Evolutionary conservation across 306 rosid species (phyloP), one percentile per base, ranked within the genome.

Genomic region (Medicago arabica): DNA sequence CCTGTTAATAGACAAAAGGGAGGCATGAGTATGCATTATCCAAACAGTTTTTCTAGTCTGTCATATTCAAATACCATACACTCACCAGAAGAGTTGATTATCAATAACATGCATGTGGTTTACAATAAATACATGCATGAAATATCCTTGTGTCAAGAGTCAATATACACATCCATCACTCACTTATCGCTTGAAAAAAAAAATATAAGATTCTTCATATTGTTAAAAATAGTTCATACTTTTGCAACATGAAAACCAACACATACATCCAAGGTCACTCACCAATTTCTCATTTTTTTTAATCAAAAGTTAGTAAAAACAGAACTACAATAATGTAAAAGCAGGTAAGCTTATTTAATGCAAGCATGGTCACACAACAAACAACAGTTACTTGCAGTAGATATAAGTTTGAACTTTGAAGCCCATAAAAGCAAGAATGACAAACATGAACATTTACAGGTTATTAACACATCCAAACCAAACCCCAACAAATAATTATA

Each of bases 1-100:
- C 93, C 99, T 96, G 93, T 87, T 69, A 69, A 80, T 78, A 64
- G 71, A 76, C 74, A 81, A 74, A 81, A 69, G 15, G 70, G 62
- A 23, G 78, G 64, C 68, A 78, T 58, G 68, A 59, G 40, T 69
- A 55, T 65, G 79, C 75, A 72, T 75, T 25, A 71, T 67, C 66
- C 59, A n/a, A n/a, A n/a, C n/a, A n/a, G n/a, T n/a, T n/a, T n/a
- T n/a, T n/a, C n/a, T n/a, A n/a, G n/a, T n/a, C n/a, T n/a, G n/a
- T n/a, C n/a, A n/a, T n/a, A n/a, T n/a, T n/a, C n/a, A n/a, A n/a
- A n/a, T n/a, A n/a, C n/a, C n/a, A n/a, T n/a, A n/a, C n/a, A n/a
- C n/a, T n/a, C n/a, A n/a, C n/a, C n/a, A n/a, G 39, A 8, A 67
- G 53, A 68, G 75, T 59, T 12, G 31, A 54, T 16, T 49, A 68